Evolutionary conservation across 345 rosid genomes (phyloP).

Genomic region (Rubroshorea leprosula): DNA sequence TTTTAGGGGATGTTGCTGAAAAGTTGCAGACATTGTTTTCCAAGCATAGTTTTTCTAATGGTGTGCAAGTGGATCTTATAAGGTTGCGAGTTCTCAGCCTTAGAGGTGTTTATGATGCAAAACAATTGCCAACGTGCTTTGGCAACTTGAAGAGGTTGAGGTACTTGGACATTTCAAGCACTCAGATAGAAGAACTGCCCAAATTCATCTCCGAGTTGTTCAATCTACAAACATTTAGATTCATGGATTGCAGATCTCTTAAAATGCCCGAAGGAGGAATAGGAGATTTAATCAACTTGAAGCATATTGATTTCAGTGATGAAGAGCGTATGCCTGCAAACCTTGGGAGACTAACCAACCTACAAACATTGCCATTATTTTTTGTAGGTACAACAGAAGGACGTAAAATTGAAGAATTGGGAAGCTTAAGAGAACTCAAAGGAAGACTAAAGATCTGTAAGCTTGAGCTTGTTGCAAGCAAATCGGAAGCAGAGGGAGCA

Average conservation of each 20-base stretch:
- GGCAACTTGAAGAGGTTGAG: conserved; percentile 16
- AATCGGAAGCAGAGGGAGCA: not conserved
- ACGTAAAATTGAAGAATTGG: not conserved
- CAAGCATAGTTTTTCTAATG: not conserved
- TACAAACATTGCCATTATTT: conserved; percentile 13
- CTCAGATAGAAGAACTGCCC: not conserved
- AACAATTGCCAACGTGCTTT: too few relatives aligned
- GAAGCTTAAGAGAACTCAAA: not conserved
- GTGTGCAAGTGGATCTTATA: not conserved
- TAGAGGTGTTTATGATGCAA: too few relatives aligned
- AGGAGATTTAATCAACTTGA: conserved; percentile 1
- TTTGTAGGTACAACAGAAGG: not conserved
- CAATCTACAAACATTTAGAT: conserved; percentile 14
- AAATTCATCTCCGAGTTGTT: conserved; percentile 7
- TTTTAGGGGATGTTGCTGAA: not conserved
- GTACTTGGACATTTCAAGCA: conserved; percentile 16
- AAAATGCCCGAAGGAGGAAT: not conserved
- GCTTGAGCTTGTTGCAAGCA: too few relatives aligned
- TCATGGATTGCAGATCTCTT: not conserved
- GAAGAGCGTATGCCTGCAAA: not conserved
- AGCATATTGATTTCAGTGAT: not conserved
- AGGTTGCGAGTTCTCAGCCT: conserved; percentile 1
- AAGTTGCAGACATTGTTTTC: not conserved
- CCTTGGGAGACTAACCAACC: conserved; percentile 2
- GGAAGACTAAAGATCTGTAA: not conserved